These are phyloP conservation scores for Pholiota microspora DNA, from an alignment of 768 basidiomycete genomes.

Conservation along the genomic window DNA sequence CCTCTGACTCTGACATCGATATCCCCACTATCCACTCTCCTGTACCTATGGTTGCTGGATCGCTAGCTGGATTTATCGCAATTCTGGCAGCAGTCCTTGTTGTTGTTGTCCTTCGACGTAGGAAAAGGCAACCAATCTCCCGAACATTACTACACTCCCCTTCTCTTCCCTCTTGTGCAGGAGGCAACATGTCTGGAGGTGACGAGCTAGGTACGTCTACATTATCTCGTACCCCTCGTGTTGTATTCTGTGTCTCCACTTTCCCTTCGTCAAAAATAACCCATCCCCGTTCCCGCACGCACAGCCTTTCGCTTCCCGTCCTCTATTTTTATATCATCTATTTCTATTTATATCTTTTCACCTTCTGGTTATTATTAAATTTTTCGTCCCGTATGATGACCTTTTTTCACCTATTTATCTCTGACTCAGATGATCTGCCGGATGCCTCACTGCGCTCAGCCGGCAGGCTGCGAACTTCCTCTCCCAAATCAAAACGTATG, in stretches of 20 bases:
- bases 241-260: background rate
- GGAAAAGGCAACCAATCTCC: background rate
- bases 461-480: background rate
- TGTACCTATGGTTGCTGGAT: conserved; percentile 15
- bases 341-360: background rate
- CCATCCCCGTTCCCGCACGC: background rate
- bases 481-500: background rate
- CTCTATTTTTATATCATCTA: conserved; percentile 1
- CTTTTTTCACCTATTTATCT: background rate
- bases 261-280: conserved; percentile 1
- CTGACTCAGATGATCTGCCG: background rate
- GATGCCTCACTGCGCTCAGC: background rate
- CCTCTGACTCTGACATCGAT: background rate
- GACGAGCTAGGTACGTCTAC: background rate
- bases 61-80: conserved; percentile 12
- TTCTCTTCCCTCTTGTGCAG: background rate
- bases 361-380: background rate
- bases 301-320: background rate
- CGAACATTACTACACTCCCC: background rate
- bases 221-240: background rate
- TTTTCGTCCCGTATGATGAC: conserved; percentile 1
- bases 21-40: conserved; percentile 3
- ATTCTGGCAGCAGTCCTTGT: conserved; percentile 12
- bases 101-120: conserved; percentile 5
- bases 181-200: background rate